These are phyloP conservation scores for Suillus alpinus DNA, from an alignment of 768 basidiomycete species.

Conservation along the genomic window DNA sequence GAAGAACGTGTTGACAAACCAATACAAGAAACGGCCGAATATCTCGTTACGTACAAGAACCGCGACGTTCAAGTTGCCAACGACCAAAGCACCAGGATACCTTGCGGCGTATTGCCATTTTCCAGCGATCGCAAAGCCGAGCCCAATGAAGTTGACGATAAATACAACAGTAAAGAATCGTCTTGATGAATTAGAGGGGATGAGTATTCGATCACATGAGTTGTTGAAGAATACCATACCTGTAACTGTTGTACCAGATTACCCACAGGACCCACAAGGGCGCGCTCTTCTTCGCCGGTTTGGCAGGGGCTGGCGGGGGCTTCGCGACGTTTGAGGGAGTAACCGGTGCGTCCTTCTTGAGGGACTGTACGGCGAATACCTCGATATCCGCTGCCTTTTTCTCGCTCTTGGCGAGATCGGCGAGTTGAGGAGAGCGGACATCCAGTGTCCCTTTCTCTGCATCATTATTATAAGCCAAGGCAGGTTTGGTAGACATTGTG, in stretches of 20 bases:
- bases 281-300: slow-evolving; percentile 51
- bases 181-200: slow-evolving; percentile 32
- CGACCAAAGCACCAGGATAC: slow-evolving; percentile 68
- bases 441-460: slow-evolving; percentile 60
- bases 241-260: slow-evolving; percentile 79
- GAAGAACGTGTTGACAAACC: slow-evolving; percentile 68
- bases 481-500: slow-evolving; percentile 43
- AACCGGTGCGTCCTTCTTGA: slow-evolving; percentile 42
- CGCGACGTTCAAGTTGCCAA: slow-evolving; percentile 70
- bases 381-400: slow-evolving; percentile 34
- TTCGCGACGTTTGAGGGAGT: slow-evolving; percentile 34
- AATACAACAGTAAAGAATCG: slow-evolving; percentile 72
- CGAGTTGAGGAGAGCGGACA: slow-evolving; percentile 32
- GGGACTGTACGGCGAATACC: slow-evolving; percentile 31
- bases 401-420: slow-evolving; percentile 34
- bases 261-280: slow-evolving; percentile 60
- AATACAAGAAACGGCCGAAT: slow-evolving; percentile 75
- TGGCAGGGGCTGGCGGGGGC: slow-evolving; percentile 31
- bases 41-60: slow-evolving; percentile 81
- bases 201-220: background rate
- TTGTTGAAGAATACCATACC: slow-evolving; percentile 37
- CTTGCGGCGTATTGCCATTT: slow-evolving; percentile 65
- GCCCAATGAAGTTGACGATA: slow-evolving; percentile 54
- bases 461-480: slow-evolving; percentile 42
- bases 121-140: slow-evolving; percentile 58